Conservation (phyloP, 257 asterid species). For the Schizonepeta tenuifolia region DNA sequence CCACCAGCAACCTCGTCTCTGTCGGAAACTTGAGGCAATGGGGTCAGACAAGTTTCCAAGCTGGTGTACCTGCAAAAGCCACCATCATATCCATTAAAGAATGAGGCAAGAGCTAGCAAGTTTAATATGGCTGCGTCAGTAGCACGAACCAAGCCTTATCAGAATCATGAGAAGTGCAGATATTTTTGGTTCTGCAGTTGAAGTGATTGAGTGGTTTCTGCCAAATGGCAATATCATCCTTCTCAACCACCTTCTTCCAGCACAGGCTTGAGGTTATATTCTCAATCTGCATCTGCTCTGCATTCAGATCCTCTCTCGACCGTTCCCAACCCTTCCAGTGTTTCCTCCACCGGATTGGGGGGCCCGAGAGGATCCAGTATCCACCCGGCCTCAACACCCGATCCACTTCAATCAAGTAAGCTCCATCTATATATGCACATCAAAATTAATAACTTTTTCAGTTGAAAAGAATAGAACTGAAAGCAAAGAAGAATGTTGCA, state of each 20-base stretch:
- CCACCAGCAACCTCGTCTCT: constrained; percentile 70
- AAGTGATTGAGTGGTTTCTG: constrained; percentile 76
- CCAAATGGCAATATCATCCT: constrained; percentile 82
- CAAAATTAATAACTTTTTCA: not conserved
- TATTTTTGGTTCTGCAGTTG: constrained; percentile 40
- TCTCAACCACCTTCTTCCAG: constrained; percentile 84
- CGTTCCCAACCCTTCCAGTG: constrained; percentile 87
- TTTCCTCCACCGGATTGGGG: constrained; percentile 84
- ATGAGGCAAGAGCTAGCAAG: not conserved
- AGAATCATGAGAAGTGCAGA: constrained; percentile 55
- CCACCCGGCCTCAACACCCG: constrained; percentile 86
- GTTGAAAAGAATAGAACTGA: not conserved
- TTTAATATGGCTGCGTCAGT: too few species aligned
- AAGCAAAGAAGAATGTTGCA: not conserved
- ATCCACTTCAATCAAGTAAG: constrained; percentile 79
- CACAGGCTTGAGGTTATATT: constrained; percentile 65
- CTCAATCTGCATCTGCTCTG: constrained; percentile 79
- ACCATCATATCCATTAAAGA: not conserved
- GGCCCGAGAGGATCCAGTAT: constrained; percentile 93
- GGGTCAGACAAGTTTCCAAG: constrained; percentile 72
- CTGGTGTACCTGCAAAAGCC: constrained; percentile 60
- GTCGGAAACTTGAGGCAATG: constrained; percentile 65
- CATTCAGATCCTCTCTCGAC: constrained; percentile 65
- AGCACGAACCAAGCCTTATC: constrained; percentile 70
- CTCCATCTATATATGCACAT: constrained; percentile 53